Evolutionary conservation across 305 asterid genomes (phyloP), one percentile per base, ranked within the genome.

Genomic region (Fraxinus dipetala): DNA sequence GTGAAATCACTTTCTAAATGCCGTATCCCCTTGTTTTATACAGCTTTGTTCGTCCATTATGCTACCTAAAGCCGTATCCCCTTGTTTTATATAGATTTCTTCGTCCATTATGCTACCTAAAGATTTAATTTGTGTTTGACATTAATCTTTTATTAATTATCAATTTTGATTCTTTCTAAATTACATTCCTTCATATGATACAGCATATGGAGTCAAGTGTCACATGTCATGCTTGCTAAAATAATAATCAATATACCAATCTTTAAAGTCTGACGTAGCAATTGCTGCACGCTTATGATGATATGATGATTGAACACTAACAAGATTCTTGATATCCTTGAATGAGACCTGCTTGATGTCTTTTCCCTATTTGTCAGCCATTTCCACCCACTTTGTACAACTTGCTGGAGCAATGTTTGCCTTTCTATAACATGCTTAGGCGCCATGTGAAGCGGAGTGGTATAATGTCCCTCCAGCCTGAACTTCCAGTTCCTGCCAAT

Each of bases 341-440:
- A 18, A 54, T 31, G 48, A 43, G 79, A 74, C 79, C 79, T 81
- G 75, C 65, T 18, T 35, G 30, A 83, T 65, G 36, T 6, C 84
- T 80, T 73, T 10, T 54, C 67, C 9, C 75, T 40, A 8, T 40
- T 35, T 85, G 87, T 84, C 93, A 96, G 99, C 90, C 92, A 83
- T 92, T 96, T 87, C 98, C 99, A 10, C 72, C 86, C 7, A 78
- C 92, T 78, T 85, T 88, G 85, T 90, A 94, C 87, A 84, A 91
- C 85, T 82, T 96, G 90, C 90, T 94, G 93, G 99, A 94, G 91
- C 94, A 92, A 87, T 90, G 93, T 88, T 81, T 91, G 77, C 97
- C 98, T 79, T 93, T 94, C 89, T 94, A 93, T 86, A 87, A 93
- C 88, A 88, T 91, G 92, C 98, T 96, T 65, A 90, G 85, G 89